Evolutionary conservation across 495 filamentous ascomycete genomes (phyloP), one percentile per base, ranked within the genome.

Genomic region (Pseudevernia furfuracea): DNA sequence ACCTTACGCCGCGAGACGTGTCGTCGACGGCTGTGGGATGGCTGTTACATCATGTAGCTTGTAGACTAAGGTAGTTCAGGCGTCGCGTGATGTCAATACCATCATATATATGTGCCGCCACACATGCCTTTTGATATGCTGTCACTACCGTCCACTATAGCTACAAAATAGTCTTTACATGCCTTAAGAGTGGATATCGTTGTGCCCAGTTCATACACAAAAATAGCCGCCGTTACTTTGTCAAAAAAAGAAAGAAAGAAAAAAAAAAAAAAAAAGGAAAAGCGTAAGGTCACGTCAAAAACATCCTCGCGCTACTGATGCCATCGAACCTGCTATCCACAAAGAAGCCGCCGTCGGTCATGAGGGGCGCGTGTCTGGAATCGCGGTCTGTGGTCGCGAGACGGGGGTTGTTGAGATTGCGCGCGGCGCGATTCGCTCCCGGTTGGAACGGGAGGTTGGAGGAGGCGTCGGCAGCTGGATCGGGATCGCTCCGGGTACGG

Each of bases 261-360:
- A n/a, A n/a, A n/a, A n/a, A n/a, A n/a, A n/a, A n/a, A n/a, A n/a
- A n/a, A n/a, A n/a, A n/a, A n/a, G n/a, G n/a, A n/a, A n/a, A n/a
- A n/a, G n/a, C n/a, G n/a, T n/a, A 46, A 46, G 19, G 21, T 46
- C 43, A 46, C 43, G n/a, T 46, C 25, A 56, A 11, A 8, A 28
- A 32, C n/a, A 19, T 15, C 59, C 34, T 14, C 10, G 34, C n/a
- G 44, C 28, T 21, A 49, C 34, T 14, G 1, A 34, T 17, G 4
- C 7, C 11, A 17, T 23, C 41, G 32, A 58, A 34, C 10, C 41
- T n/a, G 53, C 32, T 59, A n/a, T 64, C 62, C 41, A 59, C 21
- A 23, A 64, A 64, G 6, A 48, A 32, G 14, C 55, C 55, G 19
- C 32, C 62, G 32, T 64, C 55, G 30, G 38, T 64, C 3, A 64